Percentiles rank a stretch among this genome's conserved stretches.
Evolutionary conservation across 2,329 filamentous ascomycete species (phyloP).

Genomic region (Trichocomaceae sp.): DNA sequence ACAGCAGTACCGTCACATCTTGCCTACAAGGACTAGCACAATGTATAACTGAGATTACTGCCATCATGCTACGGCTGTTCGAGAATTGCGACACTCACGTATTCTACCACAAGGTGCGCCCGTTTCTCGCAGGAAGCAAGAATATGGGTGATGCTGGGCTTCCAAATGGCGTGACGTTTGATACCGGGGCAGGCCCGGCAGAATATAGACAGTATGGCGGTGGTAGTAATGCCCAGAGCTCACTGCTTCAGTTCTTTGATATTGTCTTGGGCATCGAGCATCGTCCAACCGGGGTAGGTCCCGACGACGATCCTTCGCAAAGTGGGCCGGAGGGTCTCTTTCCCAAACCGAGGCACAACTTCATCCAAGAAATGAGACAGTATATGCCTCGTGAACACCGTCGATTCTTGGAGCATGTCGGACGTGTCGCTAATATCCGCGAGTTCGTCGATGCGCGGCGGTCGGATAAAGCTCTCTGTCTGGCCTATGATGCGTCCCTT

Average conservation of each 20-base stretch:
- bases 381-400: slow-evolving; percentile 96
- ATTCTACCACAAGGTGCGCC: slow-evolving; percentile 94
- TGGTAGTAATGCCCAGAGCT: slow-evolving; percentile 95
- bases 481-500: slow-evolving; percentile 87
- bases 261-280: slow-evolving; percentile 85
- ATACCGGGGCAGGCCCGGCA: slow-evolving; percentile 63
- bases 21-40: slow-evolving; percentile 80
- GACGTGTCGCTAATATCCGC: slow-evolving; percentile 76
- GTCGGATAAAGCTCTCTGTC: slow-evolving; percentile 58
- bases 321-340: slow-evolving; percentile 40
- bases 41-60: slow-evolving; percentile 74
- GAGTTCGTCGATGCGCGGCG: slow-evolving; percentile 64
- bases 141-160: slow-evolving; percentile 95
- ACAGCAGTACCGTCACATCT: slow-evolving; percentile 64
- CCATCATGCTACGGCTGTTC: slow-evolving; percentile 79
- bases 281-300: slow-evolving; percentile 70
- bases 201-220: slow-evolving; percentile 80
- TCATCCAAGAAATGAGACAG: slow-evolving; percentile 91
- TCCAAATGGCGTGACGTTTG: slow-evolving; percentile 79
- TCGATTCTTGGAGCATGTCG: slow-evolving; percentile 76
- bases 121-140: slow-evolving; percentile 91
- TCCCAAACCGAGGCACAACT: slow-evolving; percentile 64
- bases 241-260: slow-evolving; percentile 95
- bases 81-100: slow-evolving; percentile 90
- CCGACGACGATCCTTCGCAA: slow-evolving; percentile 37